Percentiles rank a stretch among this genome's conserved stretches.
These are phyloP conservation scores for Dothistroma septosporum DNA, from an alignment of 2,329 filamentous ascomycete species.

Conservation along the genomic window DNA sequence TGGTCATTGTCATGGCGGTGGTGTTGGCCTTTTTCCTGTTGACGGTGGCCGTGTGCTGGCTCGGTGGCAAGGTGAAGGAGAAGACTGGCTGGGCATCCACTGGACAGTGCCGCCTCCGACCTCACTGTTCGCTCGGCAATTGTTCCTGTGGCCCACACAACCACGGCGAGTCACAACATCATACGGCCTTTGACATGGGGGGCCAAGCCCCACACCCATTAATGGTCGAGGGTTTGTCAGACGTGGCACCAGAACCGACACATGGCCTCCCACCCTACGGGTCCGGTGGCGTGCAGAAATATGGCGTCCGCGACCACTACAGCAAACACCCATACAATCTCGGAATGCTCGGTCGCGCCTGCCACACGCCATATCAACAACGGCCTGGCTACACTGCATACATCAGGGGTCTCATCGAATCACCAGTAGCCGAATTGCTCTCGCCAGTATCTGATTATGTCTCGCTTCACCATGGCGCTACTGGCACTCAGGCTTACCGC, in stretches of 20 bases:
- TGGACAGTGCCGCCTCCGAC: background rate
- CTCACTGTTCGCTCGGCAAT: background rate
- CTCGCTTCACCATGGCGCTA: background rate
- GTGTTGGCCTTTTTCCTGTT: background rate
- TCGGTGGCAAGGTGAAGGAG: background rate
- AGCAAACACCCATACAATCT: background rate
- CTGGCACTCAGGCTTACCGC: background rate
- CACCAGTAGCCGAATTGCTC: background rate
- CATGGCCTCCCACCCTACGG: background rate
- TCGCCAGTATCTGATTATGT: background rate
- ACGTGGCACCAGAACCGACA: background rate
- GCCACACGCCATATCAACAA: background rate
- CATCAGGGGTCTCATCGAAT: background rate
- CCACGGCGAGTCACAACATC: background rate
- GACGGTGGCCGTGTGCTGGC: background rate
- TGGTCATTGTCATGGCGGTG: background rate
- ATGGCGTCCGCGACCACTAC: background rate
- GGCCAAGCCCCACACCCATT: background rate
- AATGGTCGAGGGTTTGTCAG: background rate
- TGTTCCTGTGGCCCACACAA: background rate
- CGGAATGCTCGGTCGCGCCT: background rate
- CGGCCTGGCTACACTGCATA: background rate
- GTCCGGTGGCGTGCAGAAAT: background rate
- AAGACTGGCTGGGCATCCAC: background rate
- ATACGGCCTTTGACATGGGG: background rate